A percentile compares a stretch with the other conserved stretches of the same genome.
These are phyloP conservation scores for Earliella scabrosa DNA, from an alignment of 1,284 basidiomycete species.

Conservation along the genomic window DNA sequence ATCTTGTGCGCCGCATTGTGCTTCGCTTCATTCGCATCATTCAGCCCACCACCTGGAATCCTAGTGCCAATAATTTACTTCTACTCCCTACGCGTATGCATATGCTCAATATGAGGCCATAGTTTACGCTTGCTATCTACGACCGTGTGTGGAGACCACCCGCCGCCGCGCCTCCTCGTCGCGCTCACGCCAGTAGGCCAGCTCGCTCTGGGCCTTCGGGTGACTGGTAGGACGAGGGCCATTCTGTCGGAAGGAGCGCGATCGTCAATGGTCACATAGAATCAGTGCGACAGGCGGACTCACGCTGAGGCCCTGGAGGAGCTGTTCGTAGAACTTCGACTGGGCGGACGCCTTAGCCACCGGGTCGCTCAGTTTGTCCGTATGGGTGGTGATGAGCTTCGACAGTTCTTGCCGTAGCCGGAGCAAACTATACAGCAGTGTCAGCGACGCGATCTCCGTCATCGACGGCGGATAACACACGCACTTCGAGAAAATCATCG, in stretches of 20 bases:
- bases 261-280: not conserved
- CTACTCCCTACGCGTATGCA: not conserved
- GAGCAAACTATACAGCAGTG: slow-evolving; percentile 59
- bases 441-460: slow-evolving; percentile 5
- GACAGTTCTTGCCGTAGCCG: slow-evolving; percentile 87
- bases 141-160: slow-evolving; percentile 37
- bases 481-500: slow-evolving; percentile 93
- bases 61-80: slow-evolving; percentile 4
- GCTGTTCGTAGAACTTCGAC: slow-evolving; percentile 73
- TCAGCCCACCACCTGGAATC: slow-evolving; percentile 5
- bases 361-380: slow-evolving; percentile 67
- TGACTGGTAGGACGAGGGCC: slow-evolving; percentile 48
- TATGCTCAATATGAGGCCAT: not conserved
- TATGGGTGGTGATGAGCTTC: slow-evolving; percentile 77
- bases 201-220: slow-evolving; percentile 58
- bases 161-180: slow-evolving; percentile 58
- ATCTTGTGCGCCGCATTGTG: too few species aligned
- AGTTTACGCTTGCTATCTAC: slow-evolving; percentile 10
- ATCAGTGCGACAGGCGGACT: slow-evolving; percentile 32
- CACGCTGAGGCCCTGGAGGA: slow-evolving; percentile 82
- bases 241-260: slow-evolving; percentile 18
- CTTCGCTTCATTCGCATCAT: not conserved
- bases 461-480: slow-evolving; percentile 22
- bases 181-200: slow-evolving; percentile 61
- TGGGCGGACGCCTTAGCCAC: slow-evolving; percentile 70